Percentiles rank a stretch among this genome's conserved stretches.
These are phyloP conservation scores for Pterocarpus macrocarpus DNA, from an alignment of 306 rosid genomes.

Conservation along the genomic window DNA sequence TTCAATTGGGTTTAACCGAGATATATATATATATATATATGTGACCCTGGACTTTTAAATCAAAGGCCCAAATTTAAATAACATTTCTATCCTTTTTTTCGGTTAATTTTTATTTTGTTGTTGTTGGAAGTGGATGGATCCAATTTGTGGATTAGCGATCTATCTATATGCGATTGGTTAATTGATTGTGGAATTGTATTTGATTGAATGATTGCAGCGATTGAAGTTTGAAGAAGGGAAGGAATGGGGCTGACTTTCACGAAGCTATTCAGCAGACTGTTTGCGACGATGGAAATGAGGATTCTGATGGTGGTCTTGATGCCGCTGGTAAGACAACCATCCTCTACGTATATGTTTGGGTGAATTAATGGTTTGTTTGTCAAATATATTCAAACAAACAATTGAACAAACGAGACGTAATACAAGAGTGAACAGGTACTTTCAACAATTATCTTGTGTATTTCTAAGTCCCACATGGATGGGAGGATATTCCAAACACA, in stretches of 20 bases:
- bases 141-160: neutral
- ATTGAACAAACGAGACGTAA: no score
- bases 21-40: no score
- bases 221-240: constrained; percentile 42
- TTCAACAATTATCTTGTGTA: no score
- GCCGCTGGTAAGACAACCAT: constrained; percentile 99
- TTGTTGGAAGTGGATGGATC: constrained; percentile 25
- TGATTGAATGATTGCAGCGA: constrained; percentile 42
- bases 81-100: neutral
- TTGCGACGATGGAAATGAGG: constrained; percentile 95
- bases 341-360: constrained; percentile 51
- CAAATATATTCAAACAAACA: no score
- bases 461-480: no score
- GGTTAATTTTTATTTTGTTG: neutral
- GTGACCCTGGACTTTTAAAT: neutral
- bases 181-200: neutral
- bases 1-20: no score
- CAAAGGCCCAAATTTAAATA: neutral
- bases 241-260: constrained; percentile 91
- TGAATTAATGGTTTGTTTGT: no score
- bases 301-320: constrained; percentile 97
- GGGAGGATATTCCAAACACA: no score
- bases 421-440: no score
- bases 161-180: neutral
- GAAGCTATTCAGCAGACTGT: constrained; percentile 92